Base-by-base conservation (phyloP, 1,139 yeast genomes). In the Suhomyces coccinellae region DNA sequence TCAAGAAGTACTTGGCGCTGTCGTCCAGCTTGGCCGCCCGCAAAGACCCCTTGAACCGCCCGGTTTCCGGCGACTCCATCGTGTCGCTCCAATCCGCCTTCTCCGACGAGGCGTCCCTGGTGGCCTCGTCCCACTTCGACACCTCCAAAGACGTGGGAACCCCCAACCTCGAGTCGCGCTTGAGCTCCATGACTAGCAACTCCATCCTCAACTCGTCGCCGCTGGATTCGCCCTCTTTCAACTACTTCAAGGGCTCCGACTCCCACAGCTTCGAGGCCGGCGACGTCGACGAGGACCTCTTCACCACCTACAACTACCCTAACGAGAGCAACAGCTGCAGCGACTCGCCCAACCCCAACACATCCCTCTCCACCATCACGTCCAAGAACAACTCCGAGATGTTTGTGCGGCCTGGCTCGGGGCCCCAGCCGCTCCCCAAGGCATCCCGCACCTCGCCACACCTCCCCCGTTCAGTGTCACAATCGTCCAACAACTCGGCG, bases 141-240 rank as follows among this genome's bases (percentile, higher is more conserved):
- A 52, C 50, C 15, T 11, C 40, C 17, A 37, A 41, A 11, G 38
- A 33, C 13, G 33, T 28, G 9, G 38, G 36, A 14, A 36, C 36
- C 32, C 35, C 33, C 29, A 37, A 49, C 16, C 61, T 58, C 4
- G 76, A 70, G 48, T 67, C 75, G 3, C 57, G 77, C 32, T 57
- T 69, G 39, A 69, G 73, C 52, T 70, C 76, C 17, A 55, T 73
- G 53, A 71, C 77, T 10, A 59, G 64, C 44, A 59, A 64, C 47
- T 62, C 70, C 14, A 55, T 66, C 13, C 54, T 56, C 2, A 44
- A 44, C 34, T 30, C 44, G 9, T 60, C 69, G 10, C 65, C 66
- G 1, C 51, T 55, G 50, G 63, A 61, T 24, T 57, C 65, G 6
- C 65, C 66, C 11, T 48, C 52, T 3, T 43, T 51, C 26, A 52